Evolutionary conservation across 202 grass and related monocot genomes (phyloP).

Genomic region (Schoenoplectus tabernaemontani): DNA sequence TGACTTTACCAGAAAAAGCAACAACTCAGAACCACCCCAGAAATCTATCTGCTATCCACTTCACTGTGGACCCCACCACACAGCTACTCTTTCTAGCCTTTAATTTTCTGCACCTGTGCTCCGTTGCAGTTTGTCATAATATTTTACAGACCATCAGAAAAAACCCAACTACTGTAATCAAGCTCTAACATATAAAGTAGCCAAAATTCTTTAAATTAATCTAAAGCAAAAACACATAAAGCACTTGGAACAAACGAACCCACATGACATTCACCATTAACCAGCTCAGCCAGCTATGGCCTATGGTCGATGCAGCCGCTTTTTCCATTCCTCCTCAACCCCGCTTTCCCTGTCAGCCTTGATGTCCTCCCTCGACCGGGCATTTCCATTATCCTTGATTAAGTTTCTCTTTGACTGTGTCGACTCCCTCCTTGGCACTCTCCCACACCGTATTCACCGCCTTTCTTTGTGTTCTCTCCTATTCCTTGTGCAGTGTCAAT

Average conservation of each 20-base stretch:
- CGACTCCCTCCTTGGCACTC: background rate
- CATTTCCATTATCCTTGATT: background rate
- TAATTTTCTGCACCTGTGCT: background rate
- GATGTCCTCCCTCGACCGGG: background rate
- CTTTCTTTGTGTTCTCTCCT: conserved; percentile 3
- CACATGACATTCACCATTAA: background rate
- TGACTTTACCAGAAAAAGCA: background rate
- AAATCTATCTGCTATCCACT: too few species aligned
- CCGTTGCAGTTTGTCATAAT: background rate
- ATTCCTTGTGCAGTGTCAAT: background rate
- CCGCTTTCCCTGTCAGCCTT: background rate
- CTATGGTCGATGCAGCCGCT: background rate
- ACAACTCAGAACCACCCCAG: background rate
- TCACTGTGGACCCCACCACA: background rate
- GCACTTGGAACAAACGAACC: background rate
- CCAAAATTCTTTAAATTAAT: background rate
- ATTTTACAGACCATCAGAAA: background rate
- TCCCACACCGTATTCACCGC: background rate
- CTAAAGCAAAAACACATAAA: background rate
- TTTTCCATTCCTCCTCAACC: conserved; percentile 15
- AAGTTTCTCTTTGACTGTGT: conserved; percentile 4
- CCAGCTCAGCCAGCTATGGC: background rate
- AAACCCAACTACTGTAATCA: background rate
- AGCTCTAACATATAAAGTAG: background rate
- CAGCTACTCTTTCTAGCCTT: background rate